A percentile compares a stretch with the other conserved stretches of the same genome.
Conservation (phyloP, 2,329 filamentous ascomycete species). For the Macroventuria anomochaeta region DNA sequence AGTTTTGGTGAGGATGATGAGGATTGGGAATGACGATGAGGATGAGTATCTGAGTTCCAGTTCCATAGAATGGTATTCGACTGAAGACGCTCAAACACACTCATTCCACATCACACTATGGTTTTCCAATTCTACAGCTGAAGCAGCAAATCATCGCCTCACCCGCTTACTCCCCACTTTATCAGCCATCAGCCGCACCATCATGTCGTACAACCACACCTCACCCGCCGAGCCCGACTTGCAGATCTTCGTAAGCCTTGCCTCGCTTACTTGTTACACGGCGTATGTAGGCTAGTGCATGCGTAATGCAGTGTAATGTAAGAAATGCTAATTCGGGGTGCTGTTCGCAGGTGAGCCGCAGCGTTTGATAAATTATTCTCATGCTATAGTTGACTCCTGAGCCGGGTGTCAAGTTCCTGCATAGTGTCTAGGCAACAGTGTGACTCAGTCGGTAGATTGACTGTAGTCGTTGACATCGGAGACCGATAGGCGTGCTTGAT, state of each 20-base stretch:
- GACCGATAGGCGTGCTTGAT: not conserved
- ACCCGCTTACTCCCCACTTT: not conserved
- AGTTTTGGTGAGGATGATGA: too few species aligned
- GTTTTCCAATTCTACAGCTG: too few species aligned
- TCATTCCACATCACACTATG: too few species aligned
- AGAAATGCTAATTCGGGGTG: not conserved
- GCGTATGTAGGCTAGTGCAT: not conserved
- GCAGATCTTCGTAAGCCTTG: not conserved
- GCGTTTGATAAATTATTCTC: too few species aligned
- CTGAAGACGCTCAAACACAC: too few species aligned
- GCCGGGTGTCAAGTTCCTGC: too few species aligned
- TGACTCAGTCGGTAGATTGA: not conserved
- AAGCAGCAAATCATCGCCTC: not conserved
- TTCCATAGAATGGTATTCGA: too few species aligned
- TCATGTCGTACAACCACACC: conserved; percentile 3
- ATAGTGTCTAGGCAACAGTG: not conserved
- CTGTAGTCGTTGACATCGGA: not conserved
- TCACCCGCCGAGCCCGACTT: too few species aligned
- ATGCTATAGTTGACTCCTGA: too few species aligned
- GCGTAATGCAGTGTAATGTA: conserved; percentile 7
- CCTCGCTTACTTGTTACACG: not conserved
- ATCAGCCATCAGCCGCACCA: not conserved
- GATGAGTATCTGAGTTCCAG: too few species aligned
- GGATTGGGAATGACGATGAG: too few species aligned
- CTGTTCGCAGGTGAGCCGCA: not conserved